Evolutionary conservation across 2,329 filamentous ascomycete genomes (phyloP).

Genomic region (Penicillium sp.): DNA sequence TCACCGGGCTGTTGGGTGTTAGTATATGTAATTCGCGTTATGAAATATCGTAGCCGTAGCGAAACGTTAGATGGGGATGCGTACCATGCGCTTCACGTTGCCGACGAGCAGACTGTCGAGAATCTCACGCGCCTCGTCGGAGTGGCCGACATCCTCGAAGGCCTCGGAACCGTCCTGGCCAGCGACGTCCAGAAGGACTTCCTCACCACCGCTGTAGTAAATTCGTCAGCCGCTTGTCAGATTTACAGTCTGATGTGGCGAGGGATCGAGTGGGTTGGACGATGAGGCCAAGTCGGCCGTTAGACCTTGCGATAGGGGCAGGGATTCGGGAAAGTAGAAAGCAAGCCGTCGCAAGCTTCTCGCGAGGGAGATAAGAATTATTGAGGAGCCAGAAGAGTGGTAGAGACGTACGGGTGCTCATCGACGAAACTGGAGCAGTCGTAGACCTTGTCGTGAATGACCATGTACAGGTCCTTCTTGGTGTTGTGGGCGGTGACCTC

Average conservation of each 20-base stretch:
- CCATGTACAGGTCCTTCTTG: slow-evolving; percentile 88
- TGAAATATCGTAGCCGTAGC: background rate
- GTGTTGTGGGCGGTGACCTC: slow-evolving; percentile 82
- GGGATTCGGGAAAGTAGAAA: too few relatives aligned
- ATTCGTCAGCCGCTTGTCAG: slow-evolving; percentile 11
- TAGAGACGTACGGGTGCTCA: slow-evolving; percentile 77
- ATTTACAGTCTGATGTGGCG: background rate
- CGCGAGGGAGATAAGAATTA: background rate
- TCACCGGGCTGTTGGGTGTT: slow-evolving; percentile 61
- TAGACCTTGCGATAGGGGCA: background rate
- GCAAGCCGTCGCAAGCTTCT: background rate
- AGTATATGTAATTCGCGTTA: slow-evolving; percentile 1
- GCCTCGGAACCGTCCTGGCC: slow-evolving; percentile 97
- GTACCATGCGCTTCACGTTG: slow-evolving; percentile 75
- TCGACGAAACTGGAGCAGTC: slow-evolving; percentile 84
- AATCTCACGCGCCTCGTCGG: slow-evolving; percentile 95
- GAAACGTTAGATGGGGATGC: slow-evolving; percentile 25
- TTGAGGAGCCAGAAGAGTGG: background rate
- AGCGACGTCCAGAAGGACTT: slow-evolving; percentile 92
- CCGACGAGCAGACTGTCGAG: slow-evolving; percentile 75
- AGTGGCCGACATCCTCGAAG: slow-evolving; percentile 99
- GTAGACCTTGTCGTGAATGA: slow-evolving; percentile 97
- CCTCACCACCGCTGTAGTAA: slow-evolving; percentile 82
- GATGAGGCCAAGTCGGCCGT: background rate
- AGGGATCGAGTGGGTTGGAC: background rate